Base-by-base conservation (phyloP, 2,329 filamentous ascomycete genomes). In the Diaporthe nobilis region DNA sequence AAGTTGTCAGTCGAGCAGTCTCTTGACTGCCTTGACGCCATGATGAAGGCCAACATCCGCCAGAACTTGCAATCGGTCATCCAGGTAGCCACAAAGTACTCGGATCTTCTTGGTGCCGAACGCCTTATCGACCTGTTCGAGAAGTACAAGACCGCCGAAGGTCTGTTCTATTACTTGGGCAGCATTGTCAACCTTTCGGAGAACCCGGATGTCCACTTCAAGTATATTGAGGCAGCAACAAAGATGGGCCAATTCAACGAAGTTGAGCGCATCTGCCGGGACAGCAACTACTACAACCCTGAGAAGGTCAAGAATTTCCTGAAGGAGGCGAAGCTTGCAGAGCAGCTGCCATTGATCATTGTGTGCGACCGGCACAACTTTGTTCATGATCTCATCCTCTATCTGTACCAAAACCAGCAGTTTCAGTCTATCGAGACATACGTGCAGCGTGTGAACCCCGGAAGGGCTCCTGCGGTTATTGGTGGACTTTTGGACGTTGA, bases 291-390 rank as follows among this genome's bases (percentile, higher is more conserved):
- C 82, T 96, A 95, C 86, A 96, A 98, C 84, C 90, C 95, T 0
- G 95, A 98, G 85, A 98, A 98, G 89, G 95, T 98, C 75, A 98
- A 98, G 90, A 99, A 99, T 88, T 99, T 98, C 91, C 88, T 99
- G 77, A 99, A 99, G 88, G 97, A 99, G 84, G 96, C 97, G 73
- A 94, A 93, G 79, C 89, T 99, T 60, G 92, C 93, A 2, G 97
- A 99, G 85, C 96, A 98, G 86, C 90, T 99, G 58, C 97, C 97
- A 58, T 88, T 99, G 73, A 99, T 99, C 86, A 98, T 98, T 80
- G 95, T 99, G 76, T 99, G 97, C 86, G 97, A 99, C 83, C 95
- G 96, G n/a, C 98, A 97, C 90, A 98, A 98, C 88, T 98, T 99
- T 82, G 95, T 98, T 57, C 97, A 99, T 82, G 97, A 99, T 82